Conservation (phyloP, 2,329 filamentous ascomycete species). For the Trichoderma harzianum region DNA sequence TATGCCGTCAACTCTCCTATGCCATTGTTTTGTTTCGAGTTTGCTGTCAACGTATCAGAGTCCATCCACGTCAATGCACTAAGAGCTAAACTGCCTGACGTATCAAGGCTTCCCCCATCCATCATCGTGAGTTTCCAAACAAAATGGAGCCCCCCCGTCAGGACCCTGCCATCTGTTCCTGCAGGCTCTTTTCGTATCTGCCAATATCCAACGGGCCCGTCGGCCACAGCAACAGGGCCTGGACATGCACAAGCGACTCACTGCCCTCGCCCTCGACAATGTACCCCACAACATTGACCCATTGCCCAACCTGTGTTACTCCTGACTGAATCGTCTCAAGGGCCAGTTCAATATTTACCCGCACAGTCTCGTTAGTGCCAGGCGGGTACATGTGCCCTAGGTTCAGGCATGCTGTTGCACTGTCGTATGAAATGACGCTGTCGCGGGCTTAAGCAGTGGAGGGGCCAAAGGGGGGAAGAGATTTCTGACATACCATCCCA, state of each 20-base stretch:
- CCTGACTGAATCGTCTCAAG: slow-evolving; percentile 61
- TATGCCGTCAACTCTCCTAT: not conserved
- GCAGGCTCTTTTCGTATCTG: slow-evolving; percentile 64
- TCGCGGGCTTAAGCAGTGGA: slow-evolving; percentile 7
- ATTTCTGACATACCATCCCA: slow-evolving; percentile 71
- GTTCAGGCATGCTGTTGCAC: slow-evolving; percentile 56
- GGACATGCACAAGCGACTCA: slow-evolving; percentile 47
- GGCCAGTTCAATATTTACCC: slow-evolving; percentile 69
- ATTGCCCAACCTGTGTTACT: slow-evolving; percentile 69
- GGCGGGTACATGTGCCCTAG: slow-evolving; percentile 66
- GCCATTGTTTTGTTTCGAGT: not conserved
- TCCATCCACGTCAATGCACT: not conserved
- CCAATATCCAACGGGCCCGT: slow-evolving; percentile 69
- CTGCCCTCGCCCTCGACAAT: slow-evolving; percentile 41
- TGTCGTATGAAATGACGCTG: slow-evolving; percentile 52
- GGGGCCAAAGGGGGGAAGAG: not conserved
- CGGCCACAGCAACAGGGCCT: slow-evolving; percentile 75
- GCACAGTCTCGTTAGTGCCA: slow-evolving; percentile 44
- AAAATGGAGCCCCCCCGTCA: not conserved
- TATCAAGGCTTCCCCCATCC: not conserved
- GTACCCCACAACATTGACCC: slow-evolving; percentile 88
- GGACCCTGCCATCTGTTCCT: slow-evolving; percentile 28
- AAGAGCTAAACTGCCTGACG: too few relatives aligned
- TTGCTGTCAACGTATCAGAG: not conserved
- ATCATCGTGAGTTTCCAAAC: not conserved